Evolutionary conservation across 2,329 filamentous ascomycete species (phyloP).

Genomic region (Epichloe festucae): DNA sequence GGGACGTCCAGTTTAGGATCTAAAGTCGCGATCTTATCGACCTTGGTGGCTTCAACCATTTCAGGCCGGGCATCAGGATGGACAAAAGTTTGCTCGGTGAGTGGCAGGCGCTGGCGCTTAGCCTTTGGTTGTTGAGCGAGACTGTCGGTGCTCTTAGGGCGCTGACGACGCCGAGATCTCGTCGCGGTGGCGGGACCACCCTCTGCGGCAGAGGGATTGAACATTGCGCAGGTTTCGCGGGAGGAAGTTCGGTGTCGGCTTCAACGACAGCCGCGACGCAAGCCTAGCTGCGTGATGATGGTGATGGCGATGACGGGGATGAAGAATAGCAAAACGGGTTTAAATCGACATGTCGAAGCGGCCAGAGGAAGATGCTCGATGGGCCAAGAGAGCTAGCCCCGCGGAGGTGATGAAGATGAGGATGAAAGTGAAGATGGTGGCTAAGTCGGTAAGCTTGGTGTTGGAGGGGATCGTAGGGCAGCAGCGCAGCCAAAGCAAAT

Average conservation of each 20-base stretch:
- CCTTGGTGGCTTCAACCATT: conserved; percentile 39
- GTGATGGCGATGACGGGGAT: not conserved
- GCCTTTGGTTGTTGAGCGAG: conserved; percentile 46
- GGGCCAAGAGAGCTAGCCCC: conserved; percentile 1
- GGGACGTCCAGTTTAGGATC: conserved; percentile 31
- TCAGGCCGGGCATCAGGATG: conserved; percentile 39
- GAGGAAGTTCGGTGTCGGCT: not conserved
- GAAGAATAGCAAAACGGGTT: not conserved
- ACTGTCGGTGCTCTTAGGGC: conserved; percentile 42
- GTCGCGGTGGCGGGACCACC: conserved; percentile 43
- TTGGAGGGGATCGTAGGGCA: conserved; percentile 3
- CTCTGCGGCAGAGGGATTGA: conserved; percentile 40
- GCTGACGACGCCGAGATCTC: conserved; percentile 48
- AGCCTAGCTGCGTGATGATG: not conserved
- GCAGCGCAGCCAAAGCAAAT: conserved; percentile 5
- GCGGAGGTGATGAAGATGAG: not conserved
- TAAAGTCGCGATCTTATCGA: conserved; percentile 32
- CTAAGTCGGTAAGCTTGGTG: not conserved
- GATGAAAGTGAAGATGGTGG: not conserved
- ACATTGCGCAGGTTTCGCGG: conserved; percentile 31
- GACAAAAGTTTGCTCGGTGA: conserved; percentile 43
- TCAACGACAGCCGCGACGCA: conserved; percentile 1
- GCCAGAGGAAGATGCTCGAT: conserved; percentile 1
- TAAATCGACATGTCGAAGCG: conserved; percentile 9
- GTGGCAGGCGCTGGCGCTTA: conserved; percentile 46